These are phyloP conservation scores for Wickerhamomyces chaumierensis DNA, from an alignment of 805 yeast species.

Conservation along the genomic window DNA sequence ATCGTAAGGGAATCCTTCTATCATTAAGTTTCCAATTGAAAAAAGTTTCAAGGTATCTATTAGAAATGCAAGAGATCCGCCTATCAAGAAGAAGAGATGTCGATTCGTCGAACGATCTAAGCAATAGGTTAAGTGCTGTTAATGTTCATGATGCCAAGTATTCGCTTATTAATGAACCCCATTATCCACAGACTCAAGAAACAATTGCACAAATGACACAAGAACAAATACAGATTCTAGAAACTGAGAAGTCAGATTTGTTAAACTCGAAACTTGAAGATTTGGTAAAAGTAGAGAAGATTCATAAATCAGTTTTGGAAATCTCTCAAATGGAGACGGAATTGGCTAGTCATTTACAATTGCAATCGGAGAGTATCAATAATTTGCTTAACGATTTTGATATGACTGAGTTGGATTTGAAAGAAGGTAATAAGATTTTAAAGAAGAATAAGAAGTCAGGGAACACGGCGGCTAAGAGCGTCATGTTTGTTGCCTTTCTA, in stretches of 20 bases:
- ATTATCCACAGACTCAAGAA: conserved; percentile 9
- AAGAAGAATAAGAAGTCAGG: conserved; percentile 58
- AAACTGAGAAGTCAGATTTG: conserved; percentile 46
- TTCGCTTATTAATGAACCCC: conserved; percentile 2
- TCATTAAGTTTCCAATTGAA: conserved; percentile 13
- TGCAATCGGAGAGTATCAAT: conserved; percentile 63
- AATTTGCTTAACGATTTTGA: conserved; percentile 56
- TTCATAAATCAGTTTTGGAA: conserved; percentile 57
- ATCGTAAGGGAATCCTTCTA: conserved; percentile 12
- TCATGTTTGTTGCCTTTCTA: conserved; percentile 42
- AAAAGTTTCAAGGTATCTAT: conserved; percentile 14
- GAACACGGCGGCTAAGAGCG: conserved; percentile 45
- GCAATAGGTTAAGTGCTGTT: conserved; percentile 4
- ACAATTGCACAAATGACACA: conserved; percentile 21
- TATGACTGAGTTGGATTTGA: conserved; percentile 52
- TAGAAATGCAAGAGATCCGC: conserved; percentile 17
- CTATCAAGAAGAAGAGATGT: conserved; percentile 15
- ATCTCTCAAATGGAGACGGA: conserved; percentile 68
- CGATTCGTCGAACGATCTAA: conserved; percentile 8
- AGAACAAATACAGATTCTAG: conserved; percentile 47
- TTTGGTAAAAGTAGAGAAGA: conserved; percentile 43
- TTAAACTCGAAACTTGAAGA: conserved; percentile 48
- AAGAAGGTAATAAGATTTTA: conserved; percentile 60
- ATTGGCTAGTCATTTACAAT: conserved; percentile 56
- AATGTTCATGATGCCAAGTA: conserved; percentile 13